phyloP scores from a whole-genome alignment of 768 basidiomycete species.

The Ramaria rubella region DNA sequence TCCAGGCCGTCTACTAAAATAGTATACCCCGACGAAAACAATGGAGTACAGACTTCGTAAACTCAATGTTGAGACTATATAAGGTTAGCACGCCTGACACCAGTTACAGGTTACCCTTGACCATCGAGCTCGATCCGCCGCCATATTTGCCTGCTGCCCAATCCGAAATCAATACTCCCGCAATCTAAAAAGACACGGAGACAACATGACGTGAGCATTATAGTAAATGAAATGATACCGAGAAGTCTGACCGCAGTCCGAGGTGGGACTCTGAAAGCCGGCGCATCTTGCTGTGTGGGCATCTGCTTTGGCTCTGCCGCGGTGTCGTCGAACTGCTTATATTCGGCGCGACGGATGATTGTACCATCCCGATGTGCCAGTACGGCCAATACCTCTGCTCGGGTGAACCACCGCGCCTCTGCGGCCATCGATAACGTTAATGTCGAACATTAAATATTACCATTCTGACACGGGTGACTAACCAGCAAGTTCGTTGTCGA shows the following conservation, averaged over 20 bases:
- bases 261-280: constrained; percentile 70
- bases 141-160: constrained; percentile 45
- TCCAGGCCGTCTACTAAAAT: no score
- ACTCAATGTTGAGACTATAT: no score
- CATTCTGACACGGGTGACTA: constrained; percentile 14
- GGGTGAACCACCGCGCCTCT: constrained; percentile 90
- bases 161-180: constrained; percentile 76
- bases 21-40: no score
- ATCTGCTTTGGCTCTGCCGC: constrained; percentile 22
- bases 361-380: constrained; percentile 52
- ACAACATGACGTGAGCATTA: not conserved
- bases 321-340: constrained; percentile 40
- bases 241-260: constrained; percentile 38
- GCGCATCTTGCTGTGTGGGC: constrained; percentile 28
- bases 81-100: no score
- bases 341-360: constrained; percentile 40
- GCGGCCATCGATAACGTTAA: constrained; percentile 2
- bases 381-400: constrained; percentile 60
- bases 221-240: not conserved
- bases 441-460: not conserved
- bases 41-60: no score
- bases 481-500: constrained; percentile 96
- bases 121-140: not conserved
- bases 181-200: constrained; percentile 34
- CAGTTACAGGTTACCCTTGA: constrained; percentile 7